These are phyloP conservation scores for Cyberlindnera maritima DNA, from an alignment of 805 yeast species.

Conservation along the genomic window DNA sequence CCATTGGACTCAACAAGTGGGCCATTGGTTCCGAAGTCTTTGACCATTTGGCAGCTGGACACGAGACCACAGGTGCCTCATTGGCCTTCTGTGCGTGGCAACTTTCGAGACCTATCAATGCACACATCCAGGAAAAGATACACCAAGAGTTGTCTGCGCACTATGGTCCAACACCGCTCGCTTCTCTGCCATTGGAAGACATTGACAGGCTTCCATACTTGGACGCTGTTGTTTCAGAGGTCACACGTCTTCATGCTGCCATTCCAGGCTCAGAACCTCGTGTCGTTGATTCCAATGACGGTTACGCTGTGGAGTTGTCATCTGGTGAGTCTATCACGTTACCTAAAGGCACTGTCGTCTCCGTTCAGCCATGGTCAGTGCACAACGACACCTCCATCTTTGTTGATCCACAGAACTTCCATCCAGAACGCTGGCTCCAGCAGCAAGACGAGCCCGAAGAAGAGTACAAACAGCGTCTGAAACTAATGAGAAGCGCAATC, in stretches of 20 bases:
- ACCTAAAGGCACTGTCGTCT: slow-evolving; percentile 54
- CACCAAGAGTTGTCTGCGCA: slow-evolving; percentile 41
- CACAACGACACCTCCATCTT: slow-evolving; percentile 52
- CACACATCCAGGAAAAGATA: slow-evolving; percentile 44
- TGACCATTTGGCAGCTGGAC: slow-evolving; percentile 77
- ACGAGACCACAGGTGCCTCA: slow-evolving; percentile 71
- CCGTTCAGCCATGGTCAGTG: slow-evolving; percentile 64
- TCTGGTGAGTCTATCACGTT: slow-evolving; percentile 29
- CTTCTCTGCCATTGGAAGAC: slow-evolving; percentile 29
- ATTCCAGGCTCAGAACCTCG: slow-evolving; percentile 77
- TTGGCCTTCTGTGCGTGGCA: slow-evolving; percentile 58
- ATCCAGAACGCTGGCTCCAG: slow-evolving; percentile 64
- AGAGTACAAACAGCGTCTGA: slow-evolving; percentile 36
- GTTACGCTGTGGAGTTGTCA: slow-evolving; percentile 16
- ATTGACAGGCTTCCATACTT: slow-evolving; percentile 56
- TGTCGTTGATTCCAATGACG: slow-evolving; percentile 34
- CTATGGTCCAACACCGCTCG: slow-evolving; percentile 32
- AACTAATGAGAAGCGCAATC: slow-evolving; percentile 48
- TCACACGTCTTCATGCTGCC: slow-evolving; percentile 60
- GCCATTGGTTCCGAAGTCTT: slow-evolving; percentile 46
- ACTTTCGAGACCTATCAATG: slow-evolving; percentile 48
- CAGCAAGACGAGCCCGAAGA: slow-evolving; percentile 34
- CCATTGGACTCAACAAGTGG: slow-evolving; percentile 25
- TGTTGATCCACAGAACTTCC: slow-evolving; percentile 43
- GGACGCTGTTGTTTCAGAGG: slow-evolving; percentile 61